Base-by-base conservation (phyloP, 2,329 filamentous ascomycete genomes). In the Paraconiothyrium brasiliense region DNA sequence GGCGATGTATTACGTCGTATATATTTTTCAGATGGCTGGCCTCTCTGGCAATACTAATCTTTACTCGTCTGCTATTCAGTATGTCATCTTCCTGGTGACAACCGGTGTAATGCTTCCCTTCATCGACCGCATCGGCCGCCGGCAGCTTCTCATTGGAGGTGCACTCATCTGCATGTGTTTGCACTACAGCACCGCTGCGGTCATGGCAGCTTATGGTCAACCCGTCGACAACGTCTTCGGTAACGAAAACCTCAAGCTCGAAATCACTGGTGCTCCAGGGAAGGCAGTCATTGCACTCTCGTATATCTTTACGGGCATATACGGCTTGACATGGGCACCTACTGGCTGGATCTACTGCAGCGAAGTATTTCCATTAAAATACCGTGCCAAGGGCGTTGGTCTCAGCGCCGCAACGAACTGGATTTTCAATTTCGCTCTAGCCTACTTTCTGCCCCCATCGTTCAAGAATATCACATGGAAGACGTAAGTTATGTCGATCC, bases 301-400 rank as follows among this genome's bases (percentile, higher is more conserved):
- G 54, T 90, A 89, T 72, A 81, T 90, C 16, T 83, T 90, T 60
- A 86, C 89, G 69, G 83, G 89, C 67, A 81, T 88, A 64, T 90
- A 90, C 71, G 85, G 86, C 1, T 79, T 89, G n/a, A 90, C 87
- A 0, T 82, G 88, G 20, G 88, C 87, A 0, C 87, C 87, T 0
- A 85, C 89, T 3, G 86, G 84, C 57, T 90, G 88, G 88, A 84
- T 90, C 48, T 90, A 91, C 67, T 85, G 86, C 0, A 85, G 87
- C 16, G 89, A 91, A 74, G 85, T 89, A 2, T 89, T 85, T 84
- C 87, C 86, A 0, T 80, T 89, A 2, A 85, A 86, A 61, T 87
- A 86, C 0, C 84, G 87, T 37, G 87, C 86, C 2, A 85, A 82
- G 2, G 87, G 86, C 22, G 88, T 89, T 81, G 83, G 84, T 24